Conservation (phyloP, 768 basidiomycete genomes). For the Macrolepiota albuminosa region DNA sequence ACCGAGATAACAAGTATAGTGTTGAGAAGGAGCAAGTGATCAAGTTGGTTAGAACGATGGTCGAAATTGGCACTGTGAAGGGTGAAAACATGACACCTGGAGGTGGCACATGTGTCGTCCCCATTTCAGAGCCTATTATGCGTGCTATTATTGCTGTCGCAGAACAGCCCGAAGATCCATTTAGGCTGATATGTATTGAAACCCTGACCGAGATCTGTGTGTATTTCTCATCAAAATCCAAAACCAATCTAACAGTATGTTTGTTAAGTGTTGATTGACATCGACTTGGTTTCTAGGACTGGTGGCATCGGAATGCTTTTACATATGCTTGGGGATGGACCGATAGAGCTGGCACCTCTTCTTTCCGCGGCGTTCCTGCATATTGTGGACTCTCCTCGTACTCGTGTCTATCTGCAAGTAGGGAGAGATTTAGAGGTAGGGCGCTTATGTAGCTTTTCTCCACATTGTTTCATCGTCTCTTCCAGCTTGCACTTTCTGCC, state of each 20-base stretch:
- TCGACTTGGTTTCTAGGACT: slow-evolving; percentile 72
- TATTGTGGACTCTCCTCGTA: slow-evolving; percentile 81
- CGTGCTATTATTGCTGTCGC: slow-evolving; percentile 91
- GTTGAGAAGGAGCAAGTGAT: slow-evolving; percentile 91
- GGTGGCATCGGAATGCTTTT: slow-evolving; percentile 86
- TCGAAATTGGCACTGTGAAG: slow-evolving; percentile 68
- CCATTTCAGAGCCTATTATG: slow-evolving; percentile 72
- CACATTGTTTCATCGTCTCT: not conserved
- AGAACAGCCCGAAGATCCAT: slow-evolving; percentile 88
- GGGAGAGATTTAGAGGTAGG: slow-evolving; percentile 88
- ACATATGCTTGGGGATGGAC: slow-evolving; percentile 86
- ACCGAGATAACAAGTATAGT: slow-evolving; percentile 77
- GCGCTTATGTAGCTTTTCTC: not conserved
- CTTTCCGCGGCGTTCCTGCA: slow-evolving; percentile 78
- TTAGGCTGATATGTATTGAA: slow-evolving; percentile 76
- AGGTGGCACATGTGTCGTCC: slow-evolving; percentile 40
- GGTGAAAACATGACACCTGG: slow-evolving; percentile 39
- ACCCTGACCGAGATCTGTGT: slow-evolving; percentile 87
- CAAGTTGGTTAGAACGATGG: slow-evolving; percentile 79
- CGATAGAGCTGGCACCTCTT: slow-evolving; percentile 72
- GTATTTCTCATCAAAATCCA: slow-evolving; percentile 21
- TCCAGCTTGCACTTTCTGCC: slow-evolving; percentile 77
- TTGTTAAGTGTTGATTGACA: slow-evolving; percentile 75
- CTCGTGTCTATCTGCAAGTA: slow-evolving; percentile 69
- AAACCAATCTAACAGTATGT: slow-evolving; percentile 1